Evolutionary conservation across 2,329 filamentous ascomycete species (phyloP), one percentile per base, ranked within the genome.

Genomic region (Pseudogymnoascus destructans): DNA sequence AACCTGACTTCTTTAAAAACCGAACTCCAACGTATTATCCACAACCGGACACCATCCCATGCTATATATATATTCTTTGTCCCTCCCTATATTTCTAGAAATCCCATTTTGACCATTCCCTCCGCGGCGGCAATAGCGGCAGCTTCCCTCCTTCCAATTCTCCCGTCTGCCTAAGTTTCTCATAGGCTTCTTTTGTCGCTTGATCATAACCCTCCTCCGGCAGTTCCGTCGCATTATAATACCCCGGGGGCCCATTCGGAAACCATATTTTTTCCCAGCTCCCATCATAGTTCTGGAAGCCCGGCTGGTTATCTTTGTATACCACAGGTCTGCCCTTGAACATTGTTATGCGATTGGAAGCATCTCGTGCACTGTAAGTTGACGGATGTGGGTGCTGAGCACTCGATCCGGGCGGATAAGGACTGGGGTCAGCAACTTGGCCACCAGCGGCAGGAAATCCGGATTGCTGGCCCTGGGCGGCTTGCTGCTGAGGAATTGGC

Each of bases 61-160:
- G n/a, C 25, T 52, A 52, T 52, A 52, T 52, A 49, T 46, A 49
- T 49, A 33, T 36, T 2, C n/a, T 30, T 8, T 55, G 33, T 23
- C 33, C 56, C 42, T 30, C 32, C 10, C 15, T 35, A 32, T 32
- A 40, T 19, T 19, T 55, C 73, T 70, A 91, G 65, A 92, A 84
- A 67, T 89, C 81, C 79, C 86, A 92, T 25, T 74, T 71, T 63
- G 82, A 84, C 76, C 84, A 92, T 66, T 92, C 89, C 61, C 82
- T 77, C 70, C 84, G 84, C 0, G 91, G 91, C 17, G 91, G 88
- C 49, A 89, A 73, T 64, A 86, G 77, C 0, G 91, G 91, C 73
- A 95, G 86, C 5, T 83, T 66, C 0, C 84, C 85, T 33, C 82
- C 81, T 40, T 79, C 76, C 69, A 95, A 95, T 30, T 69, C 71